Evolutionary conservation across 805 yeast genomes (phyloP).

Genomic region (Saccharomycodes ludwigii): DNA sequence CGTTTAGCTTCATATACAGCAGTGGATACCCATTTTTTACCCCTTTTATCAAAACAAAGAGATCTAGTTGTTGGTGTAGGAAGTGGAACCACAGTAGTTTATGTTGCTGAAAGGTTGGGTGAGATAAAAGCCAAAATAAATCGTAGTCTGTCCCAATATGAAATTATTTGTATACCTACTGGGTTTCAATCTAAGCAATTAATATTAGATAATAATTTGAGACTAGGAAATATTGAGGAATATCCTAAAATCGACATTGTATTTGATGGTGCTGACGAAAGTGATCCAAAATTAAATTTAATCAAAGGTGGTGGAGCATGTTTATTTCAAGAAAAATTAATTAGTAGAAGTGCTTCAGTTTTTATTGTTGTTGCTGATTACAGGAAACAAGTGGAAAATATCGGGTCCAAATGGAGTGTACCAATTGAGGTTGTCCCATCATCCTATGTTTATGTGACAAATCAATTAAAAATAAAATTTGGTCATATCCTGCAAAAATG

Average conservation of each 20-base stretch:
- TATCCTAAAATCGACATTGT: constrained; percentile 77
- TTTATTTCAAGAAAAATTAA: constrained; percentile 88
- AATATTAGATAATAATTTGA: constrained; percentile 69
- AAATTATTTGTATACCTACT: constrained; percentile 80
- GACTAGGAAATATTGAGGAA: constrained; percentile 73
- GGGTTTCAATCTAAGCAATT: constrained; percentile 91
- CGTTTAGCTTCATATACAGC: constrained; percentile 84
- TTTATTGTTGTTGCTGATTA: constrained; percentile 88
- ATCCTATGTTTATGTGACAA: constrained; percentile 65
- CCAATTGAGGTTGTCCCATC: constrained; percentile 93
- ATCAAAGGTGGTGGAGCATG: constrained; percentile 99
- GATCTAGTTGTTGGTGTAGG: constrained; percentile 72
- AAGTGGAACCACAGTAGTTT: constrained; percentile 95
- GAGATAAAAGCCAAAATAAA: constrained; percentile 29
- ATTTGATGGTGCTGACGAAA: constrained; percentile 98
- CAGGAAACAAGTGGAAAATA: constrained; percentile 60
- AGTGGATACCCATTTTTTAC: constrained; percentile 64
- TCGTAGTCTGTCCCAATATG: constrained; percentile 20
- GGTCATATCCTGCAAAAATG: constrained; percentile 44
- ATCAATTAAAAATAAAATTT: constrained; percentile 36
- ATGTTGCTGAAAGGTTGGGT: constrained; percentile 89
- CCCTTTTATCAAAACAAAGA: constrained; percentile 33
- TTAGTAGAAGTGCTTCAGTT: constrained; percentile 64
- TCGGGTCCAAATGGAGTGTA: constrained; percentile 88
- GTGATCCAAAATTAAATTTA: constrained; percentile 65